Evolutionary conservation across 345 rosid genomes (phyloP).

Genomic region (Hypericum perforatum): DNA sequence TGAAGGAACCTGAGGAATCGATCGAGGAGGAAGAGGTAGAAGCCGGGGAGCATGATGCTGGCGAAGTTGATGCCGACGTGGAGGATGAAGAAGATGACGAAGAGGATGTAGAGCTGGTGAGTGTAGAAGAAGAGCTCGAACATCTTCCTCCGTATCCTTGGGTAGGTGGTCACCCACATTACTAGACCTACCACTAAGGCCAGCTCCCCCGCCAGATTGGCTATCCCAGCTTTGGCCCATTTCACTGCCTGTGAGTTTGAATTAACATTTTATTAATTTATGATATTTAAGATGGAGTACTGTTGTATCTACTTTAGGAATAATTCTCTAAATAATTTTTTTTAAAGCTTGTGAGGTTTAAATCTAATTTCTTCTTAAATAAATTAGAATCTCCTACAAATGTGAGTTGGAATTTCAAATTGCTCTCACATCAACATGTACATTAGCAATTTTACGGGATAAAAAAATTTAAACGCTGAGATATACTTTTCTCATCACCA

Average conservation of each 20-base stretch:
- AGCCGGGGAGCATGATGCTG: conserved; percentile 57
- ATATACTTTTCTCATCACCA: too few relatives aligned
- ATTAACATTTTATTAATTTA: background rate
- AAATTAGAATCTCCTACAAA: too few relatives aligned
- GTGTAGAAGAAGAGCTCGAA: conserved; percentile 82
- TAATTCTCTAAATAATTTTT: too few relatives aligned
- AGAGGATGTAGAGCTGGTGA: conserved; percentile 58
- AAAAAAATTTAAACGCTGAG: too few relatives aligned
- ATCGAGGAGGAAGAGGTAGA: conserved; percentile 69
- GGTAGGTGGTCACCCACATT: conserved; percentile 65
- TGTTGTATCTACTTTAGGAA: too few relatives aligned
- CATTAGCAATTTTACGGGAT: too few relatives aligned
- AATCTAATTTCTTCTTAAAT: too few relatives aligned
- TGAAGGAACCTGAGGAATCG: conserved; percentile 70
- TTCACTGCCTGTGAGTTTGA: conserved; percentile 27
- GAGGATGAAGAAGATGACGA: conserved; percentile 50
- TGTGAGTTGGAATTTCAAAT: too few relatives aligned
- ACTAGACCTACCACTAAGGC: conserved; percentile 43
- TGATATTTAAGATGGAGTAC: too few relatives aligned
- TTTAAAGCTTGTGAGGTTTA: too few relatives aligned
- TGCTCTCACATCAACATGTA: too few relatives aligned
- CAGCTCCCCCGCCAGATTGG: conserved; percentile 68
- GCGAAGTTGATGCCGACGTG: conserved; percentile 55
- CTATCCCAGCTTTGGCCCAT: conserved; percentile 34
- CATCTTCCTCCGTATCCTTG: conserved; percentile 38